Percentiles rank a stretch among this genome's conserved stretches.
Conservation (phyloP, 164 flowering plant genomes). For the Nymphaea thermarum region DNA sequence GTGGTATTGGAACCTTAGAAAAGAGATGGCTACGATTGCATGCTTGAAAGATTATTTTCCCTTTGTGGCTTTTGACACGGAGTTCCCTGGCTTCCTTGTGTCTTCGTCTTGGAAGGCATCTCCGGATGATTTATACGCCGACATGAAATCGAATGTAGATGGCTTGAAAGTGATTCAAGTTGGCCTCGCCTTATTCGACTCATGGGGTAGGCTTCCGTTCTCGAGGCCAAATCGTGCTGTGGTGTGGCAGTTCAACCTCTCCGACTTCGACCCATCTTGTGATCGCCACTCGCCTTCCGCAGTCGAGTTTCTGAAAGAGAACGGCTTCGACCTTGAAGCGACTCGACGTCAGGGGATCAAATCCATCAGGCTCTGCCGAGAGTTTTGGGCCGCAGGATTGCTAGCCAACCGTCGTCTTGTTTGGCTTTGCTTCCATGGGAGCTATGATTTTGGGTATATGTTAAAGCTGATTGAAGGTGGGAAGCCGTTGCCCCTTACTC, state of each 20-base stretch:
- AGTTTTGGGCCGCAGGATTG: not conserved
- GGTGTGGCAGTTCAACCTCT: not conserved
- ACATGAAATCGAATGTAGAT: not conserved
- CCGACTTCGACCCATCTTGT: not conserved
- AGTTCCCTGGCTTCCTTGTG: not conserved
- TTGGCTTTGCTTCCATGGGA: not conserved
- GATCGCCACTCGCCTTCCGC: not conserved
- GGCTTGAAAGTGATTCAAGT: not conserved
- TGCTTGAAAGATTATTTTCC: not conserved
- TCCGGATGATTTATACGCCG: not conserved
- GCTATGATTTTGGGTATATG: not conserved
- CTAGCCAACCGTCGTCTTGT: not conserved
- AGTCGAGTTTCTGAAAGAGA: not conserved
- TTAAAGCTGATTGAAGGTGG: not conserved
- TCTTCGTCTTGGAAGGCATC: not conserved
- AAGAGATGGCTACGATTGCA: too few relatives aligned
- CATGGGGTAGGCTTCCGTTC: not conserved
- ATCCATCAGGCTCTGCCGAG: not conserved
- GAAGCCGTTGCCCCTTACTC: not conserved
- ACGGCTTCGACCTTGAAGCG: not conserved
- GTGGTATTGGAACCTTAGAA: too few relatives aligned
- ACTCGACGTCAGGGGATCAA: not conserved
- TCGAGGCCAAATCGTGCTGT: not conserved
- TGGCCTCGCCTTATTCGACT: not conserved
- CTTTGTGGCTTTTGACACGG: not conserved